Base-by-base conservation (phyloP, 2,329 filamentous ascomycete species). In the Colletotrichum sp. region DNA sequence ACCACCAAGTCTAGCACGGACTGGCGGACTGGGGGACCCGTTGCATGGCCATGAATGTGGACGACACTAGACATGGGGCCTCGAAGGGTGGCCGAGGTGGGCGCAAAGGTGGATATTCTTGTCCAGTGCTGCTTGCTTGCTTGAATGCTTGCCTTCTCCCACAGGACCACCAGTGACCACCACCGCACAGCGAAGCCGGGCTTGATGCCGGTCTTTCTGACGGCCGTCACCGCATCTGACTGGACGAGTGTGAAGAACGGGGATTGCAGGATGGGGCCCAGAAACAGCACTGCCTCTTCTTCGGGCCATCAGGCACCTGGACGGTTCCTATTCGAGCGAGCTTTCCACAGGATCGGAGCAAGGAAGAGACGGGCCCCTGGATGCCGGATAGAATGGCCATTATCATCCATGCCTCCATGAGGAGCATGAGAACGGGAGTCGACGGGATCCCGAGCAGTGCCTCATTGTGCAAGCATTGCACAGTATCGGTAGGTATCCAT, bases 41-140 rank as follows among this genome's bases (percentile, higher is more conserved):
- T 69, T 34, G 73, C 70, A 73, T 64, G 69, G 64, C 73, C 65
- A 76, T 65, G 73, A 71, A 76, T 65, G 57, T 30, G 71, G 44
- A 65, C 32, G 44, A 34, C 57, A 57, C 69, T 76, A 68, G 64
- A 64, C 70, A 76, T 59, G 70, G 73, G 68, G 30, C 49, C 44
- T 57, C n/a, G 39, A 67, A 44, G 24, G 71, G 30, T 74, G 59
- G 44, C 66, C 66, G 59, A 34, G 52, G 69, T 71, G 62, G 72
- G 69, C 62, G 72, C 62, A 24, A 71, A 49, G 65, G 72, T 71
- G 68, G 72, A 60, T 32, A 71, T 60, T 63, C 60, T 34, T 63
- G n/a, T 63, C 18, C 10, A 49, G 18, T 59, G 55, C 26, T n/a
- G 55, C 55, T 28, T 13, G 39, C 52, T n/a, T 59, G 36, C 36